These are phyloP conservation scores for Pestalotiopsis sp. DNA, from an alignment of 2,329 filamentous ascomycete genomes.

Conservation along the genomic window DNA sequence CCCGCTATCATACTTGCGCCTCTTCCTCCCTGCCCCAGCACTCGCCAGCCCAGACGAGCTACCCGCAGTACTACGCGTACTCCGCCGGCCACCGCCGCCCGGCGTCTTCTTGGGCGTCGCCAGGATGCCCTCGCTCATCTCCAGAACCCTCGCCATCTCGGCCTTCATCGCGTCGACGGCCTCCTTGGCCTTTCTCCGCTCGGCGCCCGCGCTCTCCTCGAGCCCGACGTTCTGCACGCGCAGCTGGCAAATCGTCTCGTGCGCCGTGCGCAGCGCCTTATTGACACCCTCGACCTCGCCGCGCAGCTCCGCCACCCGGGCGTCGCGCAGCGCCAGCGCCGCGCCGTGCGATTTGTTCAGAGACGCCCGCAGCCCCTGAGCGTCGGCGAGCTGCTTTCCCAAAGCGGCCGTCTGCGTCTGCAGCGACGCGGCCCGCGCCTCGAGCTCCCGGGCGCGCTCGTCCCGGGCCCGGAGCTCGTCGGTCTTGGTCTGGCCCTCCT, in stretches of 20 bases:
- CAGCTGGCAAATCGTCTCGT: conserved; percentile 48
- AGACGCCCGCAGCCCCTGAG: conserved; percentile 28
- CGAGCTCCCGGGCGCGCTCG: conserved; percentile 43
- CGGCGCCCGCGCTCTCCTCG: conserved; percentile 37
- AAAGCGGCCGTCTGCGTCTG: conserved; percentile 41
- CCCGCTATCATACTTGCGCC: conserved; percentile 56
- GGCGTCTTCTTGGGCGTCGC: conserved; percentile 29
- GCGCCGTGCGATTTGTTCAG: conserved; percentile 47
- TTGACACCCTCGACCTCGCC: conserved; percentile 31
- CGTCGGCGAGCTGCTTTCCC: conserved; percentile 33
- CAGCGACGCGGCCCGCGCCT: conserved; percentile 45
- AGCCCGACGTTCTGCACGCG: conserved; percentile 49
- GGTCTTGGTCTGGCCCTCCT: conserved; percentile 33
- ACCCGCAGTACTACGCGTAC: conserved; percentile 19
- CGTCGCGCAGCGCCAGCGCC: conserved; percentile 54
- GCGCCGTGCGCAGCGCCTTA: conserved; percentile 46
- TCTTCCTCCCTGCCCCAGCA: conserved; percentile 38
- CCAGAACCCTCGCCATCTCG: conserved; percentile 52
- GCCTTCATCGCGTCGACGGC: conserved; percentile 54
- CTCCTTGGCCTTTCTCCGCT: conserved; percentile 41
- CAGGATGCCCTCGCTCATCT: conserved; percentile 50
- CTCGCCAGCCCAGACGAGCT: conserved; percentile 14
- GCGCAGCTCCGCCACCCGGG: conserved; percentile 49
- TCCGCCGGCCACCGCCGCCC: conserved; percentile 9
- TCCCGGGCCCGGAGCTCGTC: conserved; percentile 38